Base-by-base conservation (phyloP, 208 protist species). In the Dictyostelium gargantuum region DNA sequence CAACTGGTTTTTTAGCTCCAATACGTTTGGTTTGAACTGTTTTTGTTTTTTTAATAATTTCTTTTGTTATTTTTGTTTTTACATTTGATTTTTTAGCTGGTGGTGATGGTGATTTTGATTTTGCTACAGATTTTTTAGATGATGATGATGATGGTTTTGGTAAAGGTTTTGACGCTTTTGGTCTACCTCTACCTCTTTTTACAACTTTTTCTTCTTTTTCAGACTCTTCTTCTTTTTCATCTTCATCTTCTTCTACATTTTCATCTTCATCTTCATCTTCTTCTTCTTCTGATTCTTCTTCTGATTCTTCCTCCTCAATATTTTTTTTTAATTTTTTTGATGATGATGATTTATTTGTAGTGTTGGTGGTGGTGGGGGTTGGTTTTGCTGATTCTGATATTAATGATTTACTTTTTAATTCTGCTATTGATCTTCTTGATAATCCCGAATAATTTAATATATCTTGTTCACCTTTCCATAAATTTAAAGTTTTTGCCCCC, bases 401-500 rank as follows among this genome's bases (percentile, higher is more conserved):
- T n/a, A n/a, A n/a, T n/a, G n/a, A n/a, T 70, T 70, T 35, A 70
- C 17, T 70, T 40, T 70, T 70, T 42, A 70, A 70, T 70, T 11
- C 63, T 42, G 63, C 63, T 40, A 70, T 70, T 26, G 63, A 42
- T 2, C 63, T 68, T 68, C 77, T 61, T 29, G 52, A 68, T 13
- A 58, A 15, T 19, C 35, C 44, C 1, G 52, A 29, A 35, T 50
- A 44, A 17, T 40, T 82, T 19, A 82, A 48, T 15, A 82, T 29
- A 21, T 82, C 35, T 35, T 68, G 32, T 68, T 82, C 77, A 32
- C 54, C 54, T 19, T 82, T 68, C 77, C 77, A 82, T 29, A 82
- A 48, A 15, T 35, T 35, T 44, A 68, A 32, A 32, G 11, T 32
- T 68, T 68, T 82, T 3, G n/a, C 42, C 23, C 42, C 35, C 48